Evolutionary conservation across 2,329 filamentous ascomycete genomes (phyloP), one percentile per base, ranked within the genome.

Genomic region (Fusarium nematophilum): DNA sequence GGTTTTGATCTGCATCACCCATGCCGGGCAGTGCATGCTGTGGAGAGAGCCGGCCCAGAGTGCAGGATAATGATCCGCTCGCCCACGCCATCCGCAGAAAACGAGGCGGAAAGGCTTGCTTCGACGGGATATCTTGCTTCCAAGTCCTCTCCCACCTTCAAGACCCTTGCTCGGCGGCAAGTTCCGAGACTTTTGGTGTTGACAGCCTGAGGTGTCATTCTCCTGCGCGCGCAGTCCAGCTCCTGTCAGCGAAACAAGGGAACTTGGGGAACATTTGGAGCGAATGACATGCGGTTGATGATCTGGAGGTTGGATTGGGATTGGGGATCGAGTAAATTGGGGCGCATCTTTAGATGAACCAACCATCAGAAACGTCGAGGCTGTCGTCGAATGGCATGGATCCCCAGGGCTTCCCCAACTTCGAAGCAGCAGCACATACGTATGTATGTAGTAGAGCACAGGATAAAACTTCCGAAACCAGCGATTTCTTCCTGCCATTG

Each of bases 41-140:
- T n/a, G n/a, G n/a, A n/a, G n/a, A n/a, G n/a, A n/a, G n/a, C n/a
- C n/a, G n/a, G n/a, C n/a, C n/a, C n/a, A 38, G 44, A 39, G 37
- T 49, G 39, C 52, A 63, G 51, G 59, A n/a, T n/a, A 30, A 30
- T 62, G 62, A 67, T 67, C 56, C 66, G 64, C 55, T 59, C 45
- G 33, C 47, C 37, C 33, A 34, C n/a, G n/a, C n/a, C 39, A 51
- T 60, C 49, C 42, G 46, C 31, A 65, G 59, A 53, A 42, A 39
- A 38, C 44, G 40, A 47, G 43, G 46, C 33, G 33, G 46, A 36
- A 7, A 34, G 14, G 43, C n/a, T n/a, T n/a, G n/a, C n/a, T n/a
- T n/a, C n/a, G n/a, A n/a, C n/a, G n/a, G n/a, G n/a, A n/a, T n/a
- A n/a, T n/a, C n/a, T n/a, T n/a, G 30, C 31, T 38, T 17, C 11